These are phyloP conservation scores for Boechera retrofracta DNA, from an alignment of 345 rosid species.

Conservation along the genomic window DNA sequence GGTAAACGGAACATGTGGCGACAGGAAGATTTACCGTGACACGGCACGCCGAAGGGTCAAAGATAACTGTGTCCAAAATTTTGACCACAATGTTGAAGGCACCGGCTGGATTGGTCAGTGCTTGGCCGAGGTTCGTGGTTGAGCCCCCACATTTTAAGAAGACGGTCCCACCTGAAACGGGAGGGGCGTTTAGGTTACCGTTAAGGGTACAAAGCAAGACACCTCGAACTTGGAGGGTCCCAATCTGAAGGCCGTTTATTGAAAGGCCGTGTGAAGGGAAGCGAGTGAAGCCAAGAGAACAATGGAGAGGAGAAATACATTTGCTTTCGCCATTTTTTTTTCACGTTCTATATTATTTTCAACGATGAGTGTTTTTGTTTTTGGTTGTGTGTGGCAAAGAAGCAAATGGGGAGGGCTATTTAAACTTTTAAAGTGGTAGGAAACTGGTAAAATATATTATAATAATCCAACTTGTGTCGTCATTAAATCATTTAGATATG, in stretches of 20 bases:
- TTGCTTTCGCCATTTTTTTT: conserved; percentile 7
- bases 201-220: conserved; percentile 1
- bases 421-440: not conserved
- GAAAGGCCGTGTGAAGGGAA: conserved; percentile 12
- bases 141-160: not conserved
- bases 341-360: not conserved
- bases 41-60: not conserved
- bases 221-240: not conserved
- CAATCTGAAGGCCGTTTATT: not conserved
- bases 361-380: not conserved
- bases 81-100: not conserved
- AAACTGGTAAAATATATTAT: not conserved
- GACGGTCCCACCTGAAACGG: not conserved
- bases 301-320: conserved; percentile 18
- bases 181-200: conserved; percentile 3
- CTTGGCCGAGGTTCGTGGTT: not conserved
- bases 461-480: not conserved
- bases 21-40: not conserved
- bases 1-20: not conserved
- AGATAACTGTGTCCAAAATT: not conserved
- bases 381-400: conserved; percentile 13
- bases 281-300: conserved; percentile 19
- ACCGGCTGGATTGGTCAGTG: not conserved
- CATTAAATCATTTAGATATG: not conserved
- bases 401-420: conserved; percentile 11